A percentile compares a stretch with the other conserved stretches of the same genome.
Conservation (phyloP, 2,329 filamentous ascomycete species). For the Alternaria solani region DNA sequence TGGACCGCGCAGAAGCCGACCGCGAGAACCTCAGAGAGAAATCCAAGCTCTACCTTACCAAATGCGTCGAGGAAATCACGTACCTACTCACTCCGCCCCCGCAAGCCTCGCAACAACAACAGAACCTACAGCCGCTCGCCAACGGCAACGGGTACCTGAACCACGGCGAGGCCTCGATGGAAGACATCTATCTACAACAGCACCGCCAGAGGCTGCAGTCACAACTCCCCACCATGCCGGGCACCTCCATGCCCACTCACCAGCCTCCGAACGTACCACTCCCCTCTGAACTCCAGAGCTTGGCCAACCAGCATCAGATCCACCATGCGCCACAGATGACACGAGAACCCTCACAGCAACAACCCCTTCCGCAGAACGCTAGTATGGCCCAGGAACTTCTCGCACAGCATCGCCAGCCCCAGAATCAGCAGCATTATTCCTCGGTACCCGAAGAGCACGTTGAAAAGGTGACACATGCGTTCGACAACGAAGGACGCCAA, state of each 20-base stretch:
- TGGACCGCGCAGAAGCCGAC: slow-evolving; percentile 58
- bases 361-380: slow-evolving; percentile 50
- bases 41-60: slow-evolving; percentile 68
- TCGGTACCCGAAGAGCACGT: slow-evolving; percentile 62
- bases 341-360: slow-evolving; percentile 54
- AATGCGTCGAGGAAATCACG: slow-evolving; percentile 72
- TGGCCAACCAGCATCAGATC: slow-evolving; percentile 48
- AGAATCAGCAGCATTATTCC: slow-evolving; percentile 50
- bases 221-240: slow-evolving; percentile 48
- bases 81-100: slow-evolving; percentile 72
- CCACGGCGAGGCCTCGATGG: slow-evolving; percentile 63
- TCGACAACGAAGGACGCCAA: slow-evolving; percentile 65
- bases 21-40: slow-evolving; percentile 69
- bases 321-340: slow-evolving; percentile 56
- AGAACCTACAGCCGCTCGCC: slow-evolving; percentile 46
- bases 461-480: slow-evolving; percentile 66
- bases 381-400: slow-evolving; percentile 44
- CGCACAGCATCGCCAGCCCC: slow-evolving; percentile 46
- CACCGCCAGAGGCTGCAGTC: slow-evolving; percentile 63
- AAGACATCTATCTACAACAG: slow-evolving; percentile 67
- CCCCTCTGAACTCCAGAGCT: slow-evolving; percentile 53
- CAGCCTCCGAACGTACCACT: slow-evolving; percentile 62
- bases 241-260: slow-evolving; percentile 65
- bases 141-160: slow-evolving; percentile 55
- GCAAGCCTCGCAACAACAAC: slow-evolving; percentile 65